Evolutionary conservation across 768 basidiomycete species (phyloP), one percentile per base, ranked within the genome.

Genomic region (Calocybe cyanea): DNA sequence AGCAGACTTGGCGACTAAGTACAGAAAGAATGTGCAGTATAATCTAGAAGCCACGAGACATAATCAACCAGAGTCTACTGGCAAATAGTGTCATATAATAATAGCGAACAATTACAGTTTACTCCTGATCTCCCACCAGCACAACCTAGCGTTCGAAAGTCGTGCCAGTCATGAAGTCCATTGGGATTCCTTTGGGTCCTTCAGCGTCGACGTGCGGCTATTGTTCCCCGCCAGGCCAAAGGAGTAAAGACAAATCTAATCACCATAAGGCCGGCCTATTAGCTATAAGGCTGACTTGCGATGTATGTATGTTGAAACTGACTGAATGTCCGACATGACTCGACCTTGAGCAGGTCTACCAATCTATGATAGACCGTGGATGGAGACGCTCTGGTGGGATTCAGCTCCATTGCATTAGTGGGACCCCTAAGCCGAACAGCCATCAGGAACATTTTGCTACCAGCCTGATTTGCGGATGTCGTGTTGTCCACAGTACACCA

Each of bases 401-500:
- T 24, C 14, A 39, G 51, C 20, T 34, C 18, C 30, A 28, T 7
- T 38, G 9, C 30, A 14, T 18, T 11, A 30, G 18, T 7, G 14
- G 24, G 15, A 18, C 21, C 15, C 9, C 32, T 17, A 11, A 44
- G 10, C 28, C 28, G 13, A 20, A 41, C 25, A 7, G 6, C 21
- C 30, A 13, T n/a, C 7, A 77, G 77, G 77, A 3, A 71, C 68
- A 21, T 93, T 83, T 65, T 83, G 90, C 57, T 97, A 97, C 64
- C 91, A 89, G 51, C 93, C 93, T 3, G 83, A 94, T 62, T 70
- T 94, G 63, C 76, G 70, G 51, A 61, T 65, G 4, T 85, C 92
- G 8, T 97, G 95, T 60, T 98, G 95, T 61, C 91, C 94, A 0
- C 88, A 92, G 54, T 95, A 96, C 60, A 92, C 95, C 2, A 97